Percentiles rank a stretch among this genome's conserved stretches.
phyloP scores from a whole-genome alignment of 352 stramenopile species.

The Globisporangium apiculatum region DNA sequence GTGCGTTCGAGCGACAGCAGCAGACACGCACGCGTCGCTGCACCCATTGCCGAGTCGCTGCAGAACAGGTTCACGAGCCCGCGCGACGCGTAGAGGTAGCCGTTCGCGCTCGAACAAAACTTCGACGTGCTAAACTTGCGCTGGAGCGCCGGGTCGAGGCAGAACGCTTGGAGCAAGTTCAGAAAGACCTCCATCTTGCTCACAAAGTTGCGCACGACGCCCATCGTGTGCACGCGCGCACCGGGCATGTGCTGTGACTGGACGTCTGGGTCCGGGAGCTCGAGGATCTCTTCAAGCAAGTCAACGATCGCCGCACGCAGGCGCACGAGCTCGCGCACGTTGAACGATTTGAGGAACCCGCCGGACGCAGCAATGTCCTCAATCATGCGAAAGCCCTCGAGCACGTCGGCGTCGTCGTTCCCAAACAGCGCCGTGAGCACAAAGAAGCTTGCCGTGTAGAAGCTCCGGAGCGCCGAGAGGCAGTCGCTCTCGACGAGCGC shows the following conservation, averaged over 20 bases:
- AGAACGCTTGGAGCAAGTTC: conserved; percentile 60
- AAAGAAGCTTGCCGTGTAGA: conserved; percentile 77
- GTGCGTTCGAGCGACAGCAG: conserved; percentile 56
- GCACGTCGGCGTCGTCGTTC: conserved; percentile 70
- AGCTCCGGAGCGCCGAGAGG: conserved; percentile 70
- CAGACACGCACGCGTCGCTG: conserved; percentile 56
- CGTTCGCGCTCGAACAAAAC: conserved; percentile 58
- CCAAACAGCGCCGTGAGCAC: conserved; percentile 66
- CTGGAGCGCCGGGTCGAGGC: conserved; percentile 46
- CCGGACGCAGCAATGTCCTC: conserved; percentile 59
- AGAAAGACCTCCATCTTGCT: conserved; percentile 79
- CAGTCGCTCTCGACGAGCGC: conserved; percentile 77
- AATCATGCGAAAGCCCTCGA: conserved; percentile 74
- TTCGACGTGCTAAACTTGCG: conserved; percentile 76
- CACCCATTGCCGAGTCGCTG: conserved; percentile 67
- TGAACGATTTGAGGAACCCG: conserved; percentile 74
- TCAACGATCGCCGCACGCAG: conserved; percentile 61
- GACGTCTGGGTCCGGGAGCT: conserved; percentile 70
- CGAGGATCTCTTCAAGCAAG: conserved; percentile 72
- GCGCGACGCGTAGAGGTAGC: conserved; percentile 59
- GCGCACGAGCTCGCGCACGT: conserved; percentile 54
- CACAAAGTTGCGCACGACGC: conserved; percentile 86
- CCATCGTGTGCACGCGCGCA: conserved; percentile 65
- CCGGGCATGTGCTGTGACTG: conserved; percentile 63
- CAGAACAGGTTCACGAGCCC: conserved; percentile 68